These are phyloP conservation scores for Wickerhamia fluorescens DNA, from an alignment of 805 yeast species.

Conservation along the genomic window DNA sequence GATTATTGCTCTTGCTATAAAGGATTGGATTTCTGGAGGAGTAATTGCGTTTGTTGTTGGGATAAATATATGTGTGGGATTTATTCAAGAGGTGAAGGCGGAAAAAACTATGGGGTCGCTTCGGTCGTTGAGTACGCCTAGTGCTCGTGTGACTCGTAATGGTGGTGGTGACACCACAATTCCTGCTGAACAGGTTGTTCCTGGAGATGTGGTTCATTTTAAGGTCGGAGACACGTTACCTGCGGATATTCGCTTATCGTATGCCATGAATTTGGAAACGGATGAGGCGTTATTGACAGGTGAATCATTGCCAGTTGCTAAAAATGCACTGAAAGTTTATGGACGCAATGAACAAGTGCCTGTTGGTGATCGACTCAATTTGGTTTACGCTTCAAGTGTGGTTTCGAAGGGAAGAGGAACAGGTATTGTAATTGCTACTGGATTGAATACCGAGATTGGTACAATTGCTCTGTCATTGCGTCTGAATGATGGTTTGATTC, in stretches of 20 bases:
- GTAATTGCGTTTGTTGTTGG: conserved; percentile 63
- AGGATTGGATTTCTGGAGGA: conserved; percentile 79
- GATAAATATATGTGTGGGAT: conserved; percentile 61
- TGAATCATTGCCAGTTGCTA: conserved; percentile 58
- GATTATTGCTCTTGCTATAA: conserved; percentile 64
- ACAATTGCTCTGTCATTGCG: conserved; percentile 57
- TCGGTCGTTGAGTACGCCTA: conserved; percentile 59
- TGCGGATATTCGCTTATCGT: conserved; percentile 60
- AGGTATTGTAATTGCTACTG: conserved; percentile 65
- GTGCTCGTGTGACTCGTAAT: conserved; percentile 59
- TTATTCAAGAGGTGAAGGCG: conserved; percentile 64
- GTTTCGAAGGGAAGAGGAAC: conserved; percentile 71
- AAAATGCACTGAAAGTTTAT: conserved; percentile 39
- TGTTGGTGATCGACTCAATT: conserved; percentile 67
- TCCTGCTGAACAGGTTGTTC: conserved; percentile 59
- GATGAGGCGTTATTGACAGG: conserved; percentile 65
- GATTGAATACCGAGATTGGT: conserved; percentile 68
- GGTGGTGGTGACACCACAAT: conserved; percentile 55
- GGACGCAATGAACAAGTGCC: conserved; percentile 33
- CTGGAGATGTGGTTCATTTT: conserved; percentile 62
- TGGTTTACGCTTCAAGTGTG: conserved; percentile 63
- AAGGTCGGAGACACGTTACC: conserved; percentile 72
- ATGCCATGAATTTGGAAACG: conserved; percentile 58
- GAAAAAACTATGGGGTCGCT: conserved; percentile 76
- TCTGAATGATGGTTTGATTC: conserved; percentile 31